Percentiles rank a stretch among this genome's conserved stretches.
Conservation (phyloP, 257 asterid species). For the Echium plantagineum region DNA sequence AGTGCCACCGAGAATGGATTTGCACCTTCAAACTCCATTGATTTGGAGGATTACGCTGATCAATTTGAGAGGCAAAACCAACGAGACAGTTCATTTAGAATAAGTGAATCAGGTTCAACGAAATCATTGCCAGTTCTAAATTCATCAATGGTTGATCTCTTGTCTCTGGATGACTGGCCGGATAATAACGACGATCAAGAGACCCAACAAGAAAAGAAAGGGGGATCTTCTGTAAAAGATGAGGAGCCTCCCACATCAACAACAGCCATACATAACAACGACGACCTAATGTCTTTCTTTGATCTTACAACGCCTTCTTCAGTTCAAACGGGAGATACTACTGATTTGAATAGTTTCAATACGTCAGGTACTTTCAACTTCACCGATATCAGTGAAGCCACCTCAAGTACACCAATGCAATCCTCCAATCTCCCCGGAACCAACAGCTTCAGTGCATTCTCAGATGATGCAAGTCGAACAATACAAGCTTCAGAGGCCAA, state of each 20-base stretch:
- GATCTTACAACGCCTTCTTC: slow-evolving; percentile 6
- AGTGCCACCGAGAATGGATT: slow-evolving; percentile 40
- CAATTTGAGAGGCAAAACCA: slow-evolving; percentile 15
- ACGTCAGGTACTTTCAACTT: neutral
- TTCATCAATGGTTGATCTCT: slow-evolving; percentile 48
- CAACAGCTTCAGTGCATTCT: slow-evolving; percentile 23
- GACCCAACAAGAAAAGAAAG: slow-evolving; percentile 11
- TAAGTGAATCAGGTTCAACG: slow-evolving; percentile 43
- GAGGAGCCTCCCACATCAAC: neutral
- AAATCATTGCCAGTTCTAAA: slow-evolving; percentile 44
- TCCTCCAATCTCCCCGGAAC: neutral
- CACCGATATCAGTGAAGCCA: neutral
- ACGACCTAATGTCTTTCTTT: neutral
- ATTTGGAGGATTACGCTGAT: slow-evolving; percentile 47
- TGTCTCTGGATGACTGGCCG: slow-evolving; percentile 45
- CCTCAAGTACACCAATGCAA: neutral
- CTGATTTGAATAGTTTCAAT: neutral
- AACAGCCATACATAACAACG: neutral
- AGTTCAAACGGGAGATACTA: neutral
- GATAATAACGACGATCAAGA: slow-evolving; percentile 8
- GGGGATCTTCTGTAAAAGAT: neutral
- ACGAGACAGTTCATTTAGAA: slow-evolving; percentile 20
- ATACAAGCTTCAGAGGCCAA: too few relatives aligned
- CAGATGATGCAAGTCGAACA: neutral
- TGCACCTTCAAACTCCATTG: slow-evolving; percentile 58